Conservation (phyloP, 1,284 basidiomycete species). For the Cryptococcus neoformans region DNA sequence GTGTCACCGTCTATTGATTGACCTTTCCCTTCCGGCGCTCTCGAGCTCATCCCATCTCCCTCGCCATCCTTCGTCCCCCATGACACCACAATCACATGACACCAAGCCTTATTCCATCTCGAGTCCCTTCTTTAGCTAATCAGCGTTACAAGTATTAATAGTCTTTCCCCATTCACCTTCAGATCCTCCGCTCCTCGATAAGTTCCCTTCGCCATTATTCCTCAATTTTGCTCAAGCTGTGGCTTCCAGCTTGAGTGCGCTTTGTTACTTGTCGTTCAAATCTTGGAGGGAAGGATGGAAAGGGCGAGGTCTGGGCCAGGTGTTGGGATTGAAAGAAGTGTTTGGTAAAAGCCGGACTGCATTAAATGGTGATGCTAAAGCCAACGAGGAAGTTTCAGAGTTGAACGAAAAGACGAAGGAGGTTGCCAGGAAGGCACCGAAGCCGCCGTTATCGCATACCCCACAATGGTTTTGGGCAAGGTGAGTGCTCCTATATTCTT, state of each 20-base stretch:
- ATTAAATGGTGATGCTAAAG: background rate
- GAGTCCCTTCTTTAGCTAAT: conserved; percentile 50
- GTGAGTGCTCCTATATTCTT: conserved; percentile 17
- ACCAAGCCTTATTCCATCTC: conserved; percentile 29
- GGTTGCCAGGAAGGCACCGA: background rate
- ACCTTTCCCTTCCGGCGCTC: background rate
- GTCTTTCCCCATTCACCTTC: conserved; percentile 9
- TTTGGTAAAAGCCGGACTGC: background rate
- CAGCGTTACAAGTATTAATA: conserved; percentile 23
- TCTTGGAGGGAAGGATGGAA: conserved; percentile 22
- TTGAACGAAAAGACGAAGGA: background rate
- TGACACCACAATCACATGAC: background rate
- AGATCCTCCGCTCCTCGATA: conserved; percentile 55
- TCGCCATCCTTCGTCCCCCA: background rate
- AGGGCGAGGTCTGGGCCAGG: background rate
- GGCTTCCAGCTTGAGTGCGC: conserved; percentile 72
- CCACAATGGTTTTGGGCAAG: conserved; percentile 97
- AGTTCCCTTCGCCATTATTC: conserved; percentile 83
- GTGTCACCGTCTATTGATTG: background rate
- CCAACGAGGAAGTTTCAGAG: background rate
- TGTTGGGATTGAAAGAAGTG: conserved; percentile 29
- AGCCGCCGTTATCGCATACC: conserved; percentile 78
- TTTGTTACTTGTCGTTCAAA: conserved; percentile 70
- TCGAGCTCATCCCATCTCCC: background rate
- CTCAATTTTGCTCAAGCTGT: conserved; percentile 84